Percentiles rank a stretch among this genome's conserved stretches.
Conservation (phyloP, 2,329 filamentous ascomycete genomes). For the Ciborinia camelliae region DNA sequence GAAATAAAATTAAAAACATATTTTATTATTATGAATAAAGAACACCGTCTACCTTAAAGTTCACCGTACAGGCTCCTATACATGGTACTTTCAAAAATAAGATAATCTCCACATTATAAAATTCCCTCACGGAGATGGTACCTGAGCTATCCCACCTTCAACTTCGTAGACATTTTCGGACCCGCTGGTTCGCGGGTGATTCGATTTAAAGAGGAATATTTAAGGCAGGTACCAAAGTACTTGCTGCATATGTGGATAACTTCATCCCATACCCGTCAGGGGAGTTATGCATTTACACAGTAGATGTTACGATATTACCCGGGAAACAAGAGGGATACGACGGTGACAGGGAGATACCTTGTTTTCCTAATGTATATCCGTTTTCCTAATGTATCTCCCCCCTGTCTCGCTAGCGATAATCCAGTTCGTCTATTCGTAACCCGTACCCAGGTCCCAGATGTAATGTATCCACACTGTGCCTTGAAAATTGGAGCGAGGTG, state of each 20-base stretch:
- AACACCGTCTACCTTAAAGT: not conserved
- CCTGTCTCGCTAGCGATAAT: not conserved
- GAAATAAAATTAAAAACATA: not conserved
- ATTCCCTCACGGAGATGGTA: slow-evolving; percentile 3
- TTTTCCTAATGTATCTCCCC: too few relatives aligned
- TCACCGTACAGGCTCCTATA: slow-evolving; percentile 4
- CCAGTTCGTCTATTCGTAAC: not conserved
- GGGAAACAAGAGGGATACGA: not conserved
- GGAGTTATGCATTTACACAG: not conserved
- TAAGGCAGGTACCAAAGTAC: slow-evolving; percentile 7
- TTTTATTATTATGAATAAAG: not conserved
- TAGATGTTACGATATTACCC: not conserved
- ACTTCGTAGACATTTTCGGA: not conserved
- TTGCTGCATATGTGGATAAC: not conserved
- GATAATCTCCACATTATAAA: slow-evolving; percentile 9
- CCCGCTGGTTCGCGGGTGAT: slow-evolving; percentile 3
- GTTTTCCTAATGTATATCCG: not conserved
- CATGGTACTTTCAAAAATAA: not conserved
- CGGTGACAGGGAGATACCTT: not conserved
- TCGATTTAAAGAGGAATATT: not conserved
- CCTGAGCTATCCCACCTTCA: slow-evolving; percentile 1
- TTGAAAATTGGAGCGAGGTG: slow-evolving; percentile 2
- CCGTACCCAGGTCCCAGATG: not conserved
- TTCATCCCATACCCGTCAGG: not conserved
- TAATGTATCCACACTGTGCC: slow-evolving; percentile 2